phyloP scores from a whole-genome alignment of 768 basidiomycete genomes.

The Suillus ampliporus region DNA sequence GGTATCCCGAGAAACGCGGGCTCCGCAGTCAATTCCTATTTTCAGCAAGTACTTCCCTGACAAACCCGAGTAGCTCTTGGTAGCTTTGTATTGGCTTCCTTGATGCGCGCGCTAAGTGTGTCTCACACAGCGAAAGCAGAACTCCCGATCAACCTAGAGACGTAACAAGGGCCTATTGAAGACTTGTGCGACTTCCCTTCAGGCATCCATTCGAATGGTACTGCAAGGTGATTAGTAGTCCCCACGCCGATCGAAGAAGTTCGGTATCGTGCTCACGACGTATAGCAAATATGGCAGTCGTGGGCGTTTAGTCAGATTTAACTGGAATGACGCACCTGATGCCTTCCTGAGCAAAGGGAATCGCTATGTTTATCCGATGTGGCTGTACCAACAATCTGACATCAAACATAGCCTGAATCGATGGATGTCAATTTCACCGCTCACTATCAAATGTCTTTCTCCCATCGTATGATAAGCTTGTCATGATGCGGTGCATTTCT shows the following conservation, averaged over 20 bases:
- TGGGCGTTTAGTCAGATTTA: background rate
- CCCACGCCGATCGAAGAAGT: too few relatives aligned
- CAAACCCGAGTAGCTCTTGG: conserved; percentile 58
- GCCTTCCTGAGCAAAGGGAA: conserved; percentile 40
- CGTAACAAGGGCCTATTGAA: too few relatives aligned
- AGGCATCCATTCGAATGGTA: too few relatives aligned
- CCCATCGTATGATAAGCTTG: conserved; percentile 13
- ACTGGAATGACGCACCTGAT: background rate
- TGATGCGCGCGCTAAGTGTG: too few relatives aligned
- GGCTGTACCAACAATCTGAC: conserved; percentile 37
- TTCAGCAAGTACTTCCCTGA: conserved; percentile 70
- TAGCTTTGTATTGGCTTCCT: conserved; percentile 68
- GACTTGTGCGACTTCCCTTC: conserved; percentile 50
- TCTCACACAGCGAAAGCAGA: too few relatives aligned
- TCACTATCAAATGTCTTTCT: background rate
- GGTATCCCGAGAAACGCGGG: conserved; percentile 29
- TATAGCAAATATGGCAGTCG: conserved; percentile 29
- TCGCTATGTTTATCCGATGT: background rate
- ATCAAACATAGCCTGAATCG: conserved; percentile 48
- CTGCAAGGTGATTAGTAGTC: too few relatives aligned
- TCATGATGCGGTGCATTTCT: conserved; percentile 51
- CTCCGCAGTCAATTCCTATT: too few relatives aligned
- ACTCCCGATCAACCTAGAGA: too few relatives aligned
- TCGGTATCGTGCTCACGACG: conserved; percentile 39
- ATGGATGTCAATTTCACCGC: conserved; percentile 45